Conservation (phyloP, 805 yeast species). For the Suhomyces prunicola region DNA sequence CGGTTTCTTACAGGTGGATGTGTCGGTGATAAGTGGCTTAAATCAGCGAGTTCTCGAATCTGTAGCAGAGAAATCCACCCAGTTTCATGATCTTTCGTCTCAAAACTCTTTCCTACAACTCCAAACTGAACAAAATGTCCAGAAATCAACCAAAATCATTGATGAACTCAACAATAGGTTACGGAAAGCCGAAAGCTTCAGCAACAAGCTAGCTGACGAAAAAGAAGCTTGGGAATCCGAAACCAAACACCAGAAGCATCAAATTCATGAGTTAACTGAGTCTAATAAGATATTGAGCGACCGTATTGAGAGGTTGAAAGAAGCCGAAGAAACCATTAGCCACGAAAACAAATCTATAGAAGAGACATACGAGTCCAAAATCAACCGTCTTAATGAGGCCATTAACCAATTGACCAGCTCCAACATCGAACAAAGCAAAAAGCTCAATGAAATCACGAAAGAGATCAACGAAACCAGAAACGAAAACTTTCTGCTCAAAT, state of each 20-base stretch:
- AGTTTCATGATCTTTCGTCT: constrained; percentile 26
- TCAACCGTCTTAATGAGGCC: constrained; percentile 25
- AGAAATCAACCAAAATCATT: constrained; percentile 18
- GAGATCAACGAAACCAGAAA: constrained; percentile 37
- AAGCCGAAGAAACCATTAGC: constrained; percentile 1
- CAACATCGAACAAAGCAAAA: constrained; percentile 36
- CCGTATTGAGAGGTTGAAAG: constrained; percentile 1
- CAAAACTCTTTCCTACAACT: constrained; percentile 31
- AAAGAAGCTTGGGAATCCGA: neutral
- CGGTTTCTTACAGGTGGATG: constrained; percentile 26
- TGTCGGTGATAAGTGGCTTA: constrained; percentile 10
- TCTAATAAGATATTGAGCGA: constrained; percentile 8
- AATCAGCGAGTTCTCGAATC: constrained; percentile 15
- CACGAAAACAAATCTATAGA: constrained; percentile 5
- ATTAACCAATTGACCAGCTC: constrained; percentile 27
- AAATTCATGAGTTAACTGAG: constrained; percentile 8
- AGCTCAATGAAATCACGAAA: constrained; percentile 31
- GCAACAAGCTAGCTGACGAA: constrained; percentile 2
- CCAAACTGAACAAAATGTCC: constrained; percentile 32
- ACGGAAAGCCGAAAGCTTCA: constrained; percentile 9
- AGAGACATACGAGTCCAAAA: constrained; percentile 19
- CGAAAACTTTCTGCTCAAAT: constrained; percentile 34
- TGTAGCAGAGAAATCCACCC: constrained; percentile 24
- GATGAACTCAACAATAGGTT: constrained; percentile 22
- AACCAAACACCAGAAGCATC: neutral